Evolutionary conservation across 2,329 filamentous ascomycete genomes (phyloP).

Genomic region (Exophiala mesophila): DNA sequence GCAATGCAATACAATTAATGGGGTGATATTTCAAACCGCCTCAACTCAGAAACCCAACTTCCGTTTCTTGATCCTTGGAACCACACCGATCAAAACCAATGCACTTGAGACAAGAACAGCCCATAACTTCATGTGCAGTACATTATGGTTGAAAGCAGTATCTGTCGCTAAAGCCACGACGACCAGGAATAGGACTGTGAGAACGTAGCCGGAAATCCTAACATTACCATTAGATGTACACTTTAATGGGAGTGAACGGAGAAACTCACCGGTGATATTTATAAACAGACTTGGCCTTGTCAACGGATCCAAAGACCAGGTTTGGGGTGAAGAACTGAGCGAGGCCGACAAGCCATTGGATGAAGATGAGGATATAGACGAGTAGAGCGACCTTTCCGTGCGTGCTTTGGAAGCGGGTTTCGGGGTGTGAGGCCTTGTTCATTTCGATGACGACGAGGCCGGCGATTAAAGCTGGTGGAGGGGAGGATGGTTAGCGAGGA

Average conservation of each 20-base stretch:
- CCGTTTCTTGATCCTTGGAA: constrained; percentile 72
- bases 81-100: constrained; percentile 65
- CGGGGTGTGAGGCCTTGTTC: constrained; percentile 73
- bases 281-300: constrained; percentile 76
- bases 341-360: constrained; percentile 75
- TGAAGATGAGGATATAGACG: constrained; percentile 63
- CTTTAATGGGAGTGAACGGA: neutral
- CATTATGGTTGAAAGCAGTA: constrained; percentile 67
- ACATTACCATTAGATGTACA: neutral
- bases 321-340: constrained; percentile 72
- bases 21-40: no score
- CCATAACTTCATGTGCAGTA: constrained; percentile 72
- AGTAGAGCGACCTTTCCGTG: constrained; percentile 80
- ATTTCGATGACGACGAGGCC: constrained; percentile 49
- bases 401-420: constrained; percentile 64
- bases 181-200: constrained; percentile 65
- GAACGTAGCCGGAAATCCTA: constrained; percentile 67
- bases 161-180: constrained; percentile 71
- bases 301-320: constrained; percentile 67
- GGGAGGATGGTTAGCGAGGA: neutral
- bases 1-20: no score
- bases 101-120: constrained; percentile 61
- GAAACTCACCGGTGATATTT: constrained; percentile 75
- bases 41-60: constrained; percentile 66
- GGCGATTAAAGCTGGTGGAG: constrained; percentile 32